Base-by-base conservation (phyloP, 345 rosid genomes). In the Murraya paniculata region DNA sequence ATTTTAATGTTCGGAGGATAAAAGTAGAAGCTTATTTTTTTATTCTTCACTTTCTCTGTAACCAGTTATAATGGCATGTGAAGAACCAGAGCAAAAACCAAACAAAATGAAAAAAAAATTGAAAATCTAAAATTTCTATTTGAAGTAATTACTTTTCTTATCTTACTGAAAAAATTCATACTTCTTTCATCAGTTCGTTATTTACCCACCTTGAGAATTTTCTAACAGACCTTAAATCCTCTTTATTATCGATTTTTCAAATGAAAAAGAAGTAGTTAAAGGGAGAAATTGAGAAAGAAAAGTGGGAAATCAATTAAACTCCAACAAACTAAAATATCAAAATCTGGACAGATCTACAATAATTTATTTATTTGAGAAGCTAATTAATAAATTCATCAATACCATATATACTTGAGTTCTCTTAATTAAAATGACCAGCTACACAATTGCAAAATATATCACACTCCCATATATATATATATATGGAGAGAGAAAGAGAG, bases 61-160 rank as follows among this genome's bases (percentile, higher is more conserved):
- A 72, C 70, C 78, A 66, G 45, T 64, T 55, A 71, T 39, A 61
- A 81, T 64, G 36, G 55, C 79, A 64, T 38, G 77, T 28, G 72
- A 55, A 75, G 66, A 64, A 27, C 4, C 16, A 41, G 4, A 2
- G 50, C 14, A 41, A 41, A 41, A 39, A 9, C 9, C 9, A 39
- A 39, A 39, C 45, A 9, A 39, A 39, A 22, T 36, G 28, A 22
- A 58, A 4, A 50, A 13, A 25, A 24, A 48, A 30, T 65, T n/a
- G 22, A 50, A 30, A 71, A 64, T 62, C 33, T 38, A 21, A 33
- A 9, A 33, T 45, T 71, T 57, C 56, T 64, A 25, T 30, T 62
- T n/a, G 50, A 58, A 60, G 56, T 18, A 41, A 41, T 10, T 11
- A 9, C 14, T 50, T 62, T 50, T 22, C 18, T 48, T 74, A 41